These are phyloP conservation scores for Mycena epipterygia DNA, from an alignment of 768 basidiomycete genomes.

Conservation along the genomic window DNA sequence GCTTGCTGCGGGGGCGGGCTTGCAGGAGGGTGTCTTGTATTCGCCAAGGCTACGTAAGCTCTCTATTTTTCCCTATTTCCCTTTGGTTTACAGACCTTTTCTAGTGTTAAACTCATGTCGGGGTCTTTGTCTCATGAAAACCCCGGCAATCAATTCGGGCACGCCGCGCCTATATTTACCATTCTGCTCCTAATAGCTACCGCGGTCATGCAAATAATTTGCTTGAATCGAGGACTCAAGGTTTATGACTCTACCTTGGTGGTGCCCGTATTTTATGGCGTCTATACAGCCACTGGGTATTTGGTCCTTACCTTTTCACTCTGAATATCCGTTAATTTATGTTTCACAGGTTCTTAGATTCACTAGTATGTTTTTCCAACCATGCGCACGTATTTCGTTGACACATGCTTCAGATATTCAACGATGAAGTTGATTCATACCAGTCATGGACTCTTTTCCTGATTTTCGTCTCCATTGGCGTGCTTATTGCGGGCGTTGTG, in stretches of 20 bases:
- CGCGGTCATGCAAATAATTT: constrained; percentile 91
- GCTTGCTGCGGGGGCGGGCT: constrained; percentile 93
- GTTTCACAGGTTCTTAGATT: constrained; percentile 58
- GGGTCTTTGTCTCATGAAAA: constrained; percentile 85
- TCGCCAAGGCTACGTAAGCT: constrained; percentile 77
- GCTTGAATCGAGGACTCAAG: constrained; percentile 90
- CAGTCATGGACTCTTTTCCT: constrained; percentile 90
- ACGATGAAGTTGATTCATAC: constrained; percentile 88
- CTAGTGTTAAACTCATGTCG: constrained; percentile 84
- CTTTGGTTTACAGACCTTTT: constrained; percentile 19
- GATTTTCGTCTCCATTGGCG: constrained; percentile 87
- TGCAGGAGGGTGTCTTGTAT: constrained; percentile 91
- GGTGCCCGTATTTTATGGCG: constrained; percentile 95
- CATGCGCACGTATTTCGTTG: background rate
- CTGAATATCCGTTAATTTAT: background rate
- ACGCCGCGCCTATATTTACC: constrained; percentile 84
- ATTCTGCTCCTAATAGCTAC: constrained; percentile 76
- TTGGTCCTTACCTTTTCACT: constrained; percentile 34
- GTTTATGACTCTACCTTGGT: constrained; percentile 93
- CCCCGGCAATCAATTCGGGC: constrained; percentile 89
- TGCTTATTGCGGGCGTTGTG: constrained; percentile 88
- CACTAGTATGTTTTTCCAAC: constrained; percentile 43
- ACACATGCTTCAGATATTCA: constrained; percentile 68
- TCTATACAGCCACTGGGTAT: constrained; percentile 88
- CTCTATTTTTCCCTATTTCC: background rate